Base-by-base conservation (phyloP, 1,284 basidiomycete species). In the Neotropicomus parvogracilis region DNA sequence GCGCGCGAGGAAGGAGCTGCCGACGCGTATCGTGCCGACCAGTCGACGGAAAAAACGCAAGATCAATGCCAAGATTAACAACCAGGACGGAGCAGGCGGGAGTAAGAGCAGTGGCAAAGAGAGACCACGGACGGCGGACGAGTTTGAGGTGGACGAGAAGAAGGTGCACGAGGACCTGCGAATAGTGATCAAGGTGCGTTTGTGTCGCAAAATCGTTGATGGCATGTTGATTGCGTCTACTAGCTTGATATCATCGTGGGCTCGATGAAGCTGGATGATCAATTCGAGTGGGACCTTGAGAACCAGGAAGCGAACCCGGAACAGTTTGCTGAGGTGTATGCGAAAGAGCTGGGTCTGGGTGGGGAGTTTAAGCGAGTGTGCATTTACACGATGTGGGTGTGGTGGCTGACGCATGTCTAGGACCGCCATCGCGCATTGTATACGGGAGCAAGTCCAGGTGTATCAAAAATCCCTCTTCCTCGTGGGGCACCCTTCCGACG, bases 261-360 rank as follows among this genome's bases (percentile, higher is more conserved):
- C 27, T 85, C 86, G 16, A 85, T 95, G 72, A 95, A 97, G 66
- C 79, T 99, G 24, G 87, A 94, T 46, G 97, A 99, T 70, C 91
- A 95, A 62, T 97, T 99, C 64, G 97, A 99, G 66, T 99, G 97
- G 97, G 95, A 99, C 68, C 72, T 98, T 38, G 85, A 87, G 60
- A 88, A 87, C 55, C 74, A 79, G 29, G 74, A 77, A 40, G 85
- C 89, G 2, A 87, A 88, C 1, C 93, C 95, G 0, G 97, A 99
- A 68, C 83, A 87, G 44, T 99, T 99, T 68, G 93, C 95, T 8
- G 87, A 89, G 55, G 75, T 86, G 0, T 97, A 97, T 66, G 77
- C 85, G 3, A 80, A 80, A 20, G 97, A 99, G 60, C 73, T 99
- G 14, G 97, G 97, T 1, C 73, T 99, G 16, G 79, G 80, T 28